Conservation (phyloP, 1,284 basidiomycete species). For the Papiliotrema nemorosa region DNA sequence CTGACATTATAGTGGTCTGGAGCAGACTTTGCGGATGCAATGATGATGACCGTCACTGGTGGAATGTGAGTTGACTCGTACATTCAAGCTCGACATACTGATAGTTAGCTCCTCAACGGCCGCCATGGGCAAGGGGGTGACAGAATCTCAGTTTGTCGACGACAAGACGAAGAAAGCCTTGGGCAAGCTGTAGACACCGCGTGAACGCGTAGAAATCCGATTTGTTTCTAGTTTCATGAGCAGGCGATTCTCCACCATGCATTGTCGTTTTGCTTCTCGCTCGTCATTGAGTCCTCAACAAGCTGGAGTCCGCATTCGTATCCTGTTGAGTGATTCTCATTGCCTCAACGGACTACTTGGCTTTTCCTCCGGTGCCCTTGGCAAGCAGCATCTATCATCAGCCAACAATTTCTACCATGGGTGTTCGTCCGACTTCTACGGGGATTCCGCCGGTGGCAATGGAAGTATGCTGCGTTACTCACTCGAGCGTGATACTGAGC, state of each 20-base stretch:
- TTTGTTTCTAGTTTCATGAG: too few relatives aligned
- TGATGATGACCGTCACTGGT: constrained; percentile 91
- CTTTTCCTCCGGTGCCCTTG: background rate
- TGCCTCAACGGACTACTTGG: background rate
- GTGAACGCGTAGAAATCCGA: too few relatives aligned
- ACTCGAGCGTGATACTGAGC: constrained; percentile 13
- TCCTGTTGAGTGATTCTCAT: too few relatives aligned
- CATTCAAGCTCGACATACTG: background rate
- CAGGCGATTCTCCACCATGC: too few relatives aligned
- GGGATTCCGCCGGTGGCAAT: background rate
- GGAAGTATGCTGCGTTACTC: background rate
- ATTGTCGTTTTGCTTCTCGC: too few relatives aligned
- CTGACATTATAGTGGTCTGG: constrained; percentile 74
- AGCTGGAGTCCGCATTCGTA: too few relatives aligned
- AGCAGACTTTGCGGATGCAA: constrained; percentile 84
- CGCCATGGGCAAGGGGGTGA: constrained; percentile 92
- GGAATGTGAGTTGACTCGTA: constrained; percentile 57
- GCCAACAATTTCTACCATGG: background rate
- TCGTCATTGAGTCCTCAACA: too few relatives aligned
- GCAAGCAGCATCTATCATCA: constrained; percentile 2
- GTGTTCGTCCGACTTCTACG: background rate
- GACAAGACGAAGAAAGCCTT: constrained; percentile 19
- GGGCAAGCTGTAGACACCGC: constrained; percentile 26
- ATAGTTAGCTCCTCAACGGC: constrained; percentile 69
- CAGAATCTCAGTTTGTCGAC: constrained; percentile 74